phyloP scores from a whole-genome alignment of 2,329 filamentous ascomycete genomes.

The Coniochaeta ligniaria region DNA sequence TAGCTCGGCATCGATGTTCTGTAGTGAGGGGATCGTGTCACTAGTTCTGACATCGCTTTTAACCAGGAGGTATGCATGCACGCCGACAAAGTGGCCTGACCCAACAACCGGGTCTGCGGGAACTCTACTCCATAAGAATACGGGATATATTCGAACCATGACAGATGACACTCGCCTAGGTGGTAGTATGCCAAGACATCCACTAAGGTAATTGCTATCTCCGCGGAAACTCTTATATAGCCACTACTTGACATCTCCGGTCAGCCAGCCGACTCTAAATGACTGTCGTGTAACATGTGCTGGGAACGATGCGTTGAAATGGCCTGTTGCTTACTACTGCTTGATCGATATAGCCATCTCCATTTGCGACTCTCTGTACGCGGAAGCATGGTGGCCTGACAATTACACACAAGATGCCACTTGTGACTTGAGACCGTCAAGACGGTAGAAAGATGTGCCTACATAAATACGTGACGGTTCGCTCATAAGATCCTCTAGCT shows the following conservation, averaged over 20 bases:
- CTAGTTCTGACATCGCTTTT: too few relatives aligned
- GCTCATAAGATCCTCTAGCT: neutral
- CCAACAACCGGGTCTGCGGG: neutral
- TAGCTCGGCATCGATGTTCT: too few relatives aligned
- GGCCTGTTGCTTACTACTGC: neutral
- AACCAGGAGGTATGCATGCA: neutral
- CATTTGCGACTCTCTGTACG: neutral
- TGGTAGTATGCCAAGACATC: neutral
- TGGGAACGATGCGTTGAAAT: neutral
- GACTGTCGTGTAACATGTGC: neutral
- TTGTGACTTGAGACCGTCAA: neutral
- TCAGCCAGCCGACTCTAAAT: neutral
- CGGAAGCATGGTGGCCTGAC: neutral
- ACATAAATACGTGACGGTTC: neutral
- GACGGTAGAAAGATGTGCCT: neutral
- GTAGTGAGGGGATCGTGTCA: too few relatives aligned
- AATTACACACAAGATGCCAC: neutral
- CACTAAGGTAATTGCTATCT: neutral
- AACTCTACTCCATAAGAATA: neutral
- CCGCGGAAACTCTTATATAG: neutral
- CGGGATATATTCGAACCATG: neutral
- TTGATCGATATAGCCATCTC: neutral
- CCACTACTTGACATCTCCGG: too few relatives aligned
- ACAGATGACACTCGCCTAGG: neutral
- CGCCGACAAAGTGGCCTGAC: neutral